Percentiles rank a stretch among this genome's conserved stretches.
phyloP scores from a whole-genome alignment of 176 grass and related monocot genomes.

The Phoenix roebelenii region DNA sequence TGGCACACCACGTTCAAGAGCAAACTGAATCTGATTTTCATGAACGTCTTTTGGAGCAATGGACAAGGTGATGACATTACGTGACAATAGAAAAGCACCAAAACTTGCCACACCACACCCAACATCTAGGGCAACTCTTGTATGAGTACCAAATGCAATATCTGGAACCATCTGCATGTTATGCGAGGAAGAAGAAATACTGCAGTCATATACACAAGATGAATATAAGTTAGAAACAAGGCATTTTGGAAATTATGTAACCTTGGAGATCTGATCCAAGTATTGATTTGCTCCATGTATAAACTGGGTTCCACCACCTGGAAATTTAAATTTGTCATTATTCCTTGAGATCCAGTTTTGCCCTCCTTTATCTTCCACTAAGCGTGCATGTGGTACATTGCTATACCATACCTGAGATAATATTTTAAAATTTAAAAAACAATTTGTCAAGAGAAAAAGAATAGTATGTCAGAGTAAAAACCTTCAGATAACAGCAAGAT shows the following conservation, averaged over 20 bases:
- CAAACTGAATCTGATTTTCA: constrained; percentile 60
- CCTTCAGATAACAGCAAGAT: no score
- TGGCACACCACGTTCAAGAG: constrained; percentile 47
- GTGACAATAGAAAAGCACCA: constrained; percentile 35
- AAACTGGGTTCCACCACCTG: constrained; percentile 42
- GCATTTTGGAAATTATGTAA: not conserved
- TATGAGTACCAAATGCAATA: constrained; percentile 36
- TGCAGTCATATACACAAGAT: no score
- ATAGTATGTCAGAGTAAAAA: no score
- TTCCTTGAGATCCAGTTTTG: constrained; percentile 49
- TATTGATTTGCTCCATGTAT: constrained; percentile 55
- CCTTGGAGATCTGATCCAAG: constrained; percentile 44
- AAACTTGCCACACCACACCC: constrained; percentile 52
- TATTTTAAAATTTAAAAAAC: not conserved
- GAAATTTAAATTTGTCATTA: constrained; percentile 42
- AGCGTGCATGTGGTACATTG: constrained; percentile 42
- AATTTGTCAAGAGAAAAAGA: no score
- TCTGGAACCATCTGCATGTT: constrained; percentile 39
- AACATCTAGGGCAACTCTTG: constrained; percentile 37
- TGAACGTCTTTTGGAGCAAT: constrained; percentile 47
- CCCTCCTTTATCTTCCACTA: constrained; percentile 48
- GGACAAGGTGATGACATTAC: constrained; percentile 34
- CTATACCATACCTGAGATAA: constrained; percentile 36
- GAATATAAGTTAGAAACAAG: no score
- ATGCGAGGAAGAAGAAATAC: constrained; percentile 1